These are phyloP conservation scores for Aquanectria penicillioides DNA, from an alignment of 2,329 filamentous ascomycete genomes.

Conservation along the genomic window DNA sequence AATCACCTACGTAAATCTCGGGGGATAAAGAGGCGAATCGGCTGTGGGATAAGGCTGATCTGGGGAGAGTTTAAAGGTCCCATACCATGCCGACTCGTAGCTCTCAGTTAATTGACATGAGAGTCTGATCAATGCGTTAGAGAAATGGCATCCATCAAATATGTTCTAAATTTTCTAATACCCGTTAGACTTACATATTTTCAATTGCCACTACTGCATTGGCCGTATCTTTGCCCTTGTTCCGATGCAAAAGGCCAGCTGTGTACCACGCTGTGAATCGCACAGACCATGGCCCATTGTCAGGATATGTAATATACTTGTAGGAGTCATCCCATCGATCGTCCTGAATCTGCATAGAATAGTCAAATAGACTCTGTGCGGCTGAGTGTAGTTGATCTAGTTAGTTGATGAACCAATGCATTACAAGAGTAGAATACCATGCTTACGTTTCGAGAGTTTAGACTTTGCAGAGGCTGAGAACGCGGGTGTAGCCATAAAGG, in stretches of 20 bases:
- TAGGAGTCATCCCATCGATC: conserved; percentile 53
- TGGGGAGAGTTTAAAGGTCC: conserved; percentile 52
- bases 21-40: conserved; percentile 44
- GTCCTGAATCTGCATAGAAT: conserved; percentile 52
- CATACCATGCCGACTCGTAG: conserved; percentile 53
- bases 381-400: conserved; percentile 28
- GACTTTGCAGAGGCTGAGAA: neutral
- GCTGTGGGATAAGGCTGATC: conserved; percentile 51
- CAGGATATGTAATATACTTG: conserved; percentile 53
- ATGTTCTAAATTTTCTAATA: too few relatives aligned
- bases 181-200: conserved; percentile 46
- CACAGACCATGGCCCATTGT: conserved; percentile 54
- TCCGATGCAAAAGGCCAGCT: conserved; percentile 49
- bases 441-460: conserved; percentile 7
- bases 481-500: neutral
- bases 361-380: conserved; percentile 51
- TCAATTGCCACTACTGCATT: conserved; percentile 48
- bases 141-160: neutral
- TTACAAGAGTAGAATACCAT: neutral
- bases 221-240: conserved; percentile 47
- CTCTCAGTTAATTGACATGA: conserved; percentile 48
- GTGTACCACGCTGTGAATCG: conserved; percentile 56
- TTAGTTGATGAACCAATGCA: neutral
- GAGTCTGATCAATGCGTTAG: conserved; percentile 26
- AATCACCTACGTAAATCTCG: conserved; percentile 16